Base-by-base conservation (phyloP, 768 basidiomycete genomes). In the Lyophyllum atratum region DNA sequence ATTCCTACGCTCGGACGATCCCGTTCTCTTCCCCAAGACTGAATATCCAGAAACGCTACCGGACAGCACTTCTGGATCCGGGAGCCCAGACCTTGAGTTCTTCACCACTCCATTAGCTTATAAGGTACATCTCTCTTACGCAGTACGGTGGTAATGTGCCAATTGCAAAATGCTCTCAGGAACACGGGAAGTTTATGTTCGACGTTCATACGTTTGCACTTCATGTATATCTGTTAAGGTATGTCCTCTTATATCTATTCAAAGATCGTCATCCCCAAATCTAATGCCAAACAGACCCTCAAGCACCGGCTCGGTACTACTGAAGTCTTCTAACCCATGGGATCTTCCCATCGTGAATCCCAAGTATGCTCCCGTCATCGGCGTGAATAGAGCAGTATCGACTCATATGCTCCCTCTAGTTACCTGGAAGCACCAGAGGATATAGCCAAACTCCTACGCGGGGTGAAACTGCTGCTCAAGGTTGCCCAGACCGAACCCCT, bases 1-100 rank as follows among this genome's bases (percentile, higher is more conserved):
- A 0, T 86, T 87, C 62, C 61, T 81, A 24, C 79, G 84, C 17
- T 74, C 79, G 0, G 75, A 75, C 39, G 79, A 86, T 57, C 74
- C 77, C 0, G 59, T 54, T 1, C 67, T 85, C 4, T 83, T 85
- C 67, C 75, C 80, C 0, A 62, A 68, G n/a, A 59, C 52, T 5
- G 62, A 72, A 33, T 72, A 64, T 48, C 70, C 68, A 7, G 62
- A 68, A 12, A 64, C 61, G 11, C 43, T 80, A 37, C 46, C 68
- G 60, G 76, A 79, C 51, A 72, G 66, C 33, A 78, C 78, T 8
- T 78, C 78, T 1, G 73, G 72, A 12, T 49, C 72, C 1, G 69
- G 70, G 22, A 70, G 71, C 31, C 78, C 80, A 19, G 80, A 81
- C 52, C 56, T 80, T 2, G 80, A 81, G 56, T 60, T 80, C 5